These are phyloP conservation scores for Nyssa sinensis DNA, from an alignment of 148 eudicot genomes.

Conservation along the genomic window DNA sequence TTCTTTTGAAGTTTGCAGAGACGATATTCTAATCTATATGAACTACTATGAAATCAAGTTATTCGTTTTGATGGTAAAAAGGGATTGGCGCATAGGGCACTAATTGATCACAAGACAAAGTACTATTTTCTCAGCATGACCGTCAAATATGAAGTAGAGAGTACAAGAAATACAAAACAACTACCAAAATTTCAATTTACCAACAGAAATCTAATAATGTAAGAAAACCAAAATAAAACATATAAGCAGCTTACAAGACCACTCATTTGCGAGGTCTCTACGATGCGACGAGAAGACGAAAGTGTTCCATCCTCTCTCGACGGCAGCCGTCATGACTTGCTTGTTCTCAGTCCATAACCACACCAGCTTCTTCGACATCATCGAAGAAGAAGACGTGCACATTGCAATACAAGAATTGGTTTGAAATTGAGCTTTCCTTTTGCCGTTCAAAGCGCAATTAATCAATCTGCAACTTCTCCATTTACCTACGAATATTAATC, in stretches of 20 bases:
- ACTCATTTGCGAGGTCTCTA: conserved; percentile 51
- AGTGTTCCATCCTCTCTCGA: conserved; percentile 90
- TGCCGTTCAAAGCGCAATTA: background rate
- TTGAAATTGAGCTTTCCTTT: conserved; percentile 4
- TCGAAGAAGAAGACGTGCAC: conserved; percentile 19
- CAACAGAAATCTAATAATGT: background rate
- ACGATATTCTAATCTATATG: background rate
- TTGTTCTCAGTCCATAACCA: conserved; percentile 93
- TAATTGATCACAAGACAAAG: background rate
- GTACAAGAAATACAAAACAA: background rate
- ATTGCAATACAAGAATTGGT: conserved; percentile 32
- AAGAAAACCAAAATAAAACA: background rate
- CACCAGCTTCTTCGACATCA: conserved; percentile 44
- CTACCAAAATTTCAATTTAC: background rate
- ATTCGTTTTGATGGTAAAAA: background rate
- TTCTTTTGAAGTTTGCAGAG: background rate
- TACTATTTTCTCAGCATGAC: background rate
- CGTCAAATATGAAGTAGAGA: background rate
- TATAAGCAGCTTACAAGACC: conserved; percentile 56
- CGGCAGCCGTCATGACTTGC: conserved; percentile 87
- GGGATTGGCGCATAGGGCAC: background rate
- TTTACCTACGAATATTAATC: conserved; percentile 32
- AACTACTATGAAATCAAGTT: background rate
- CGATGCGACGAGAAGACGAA: conserved; percentile 51
- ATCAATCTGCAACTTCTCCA: conserved; percentile 34